phyloP scores from a whole-genome alignment of 1,284 basidiomycete species.

The Ceratobasidium sp. region DNA sequence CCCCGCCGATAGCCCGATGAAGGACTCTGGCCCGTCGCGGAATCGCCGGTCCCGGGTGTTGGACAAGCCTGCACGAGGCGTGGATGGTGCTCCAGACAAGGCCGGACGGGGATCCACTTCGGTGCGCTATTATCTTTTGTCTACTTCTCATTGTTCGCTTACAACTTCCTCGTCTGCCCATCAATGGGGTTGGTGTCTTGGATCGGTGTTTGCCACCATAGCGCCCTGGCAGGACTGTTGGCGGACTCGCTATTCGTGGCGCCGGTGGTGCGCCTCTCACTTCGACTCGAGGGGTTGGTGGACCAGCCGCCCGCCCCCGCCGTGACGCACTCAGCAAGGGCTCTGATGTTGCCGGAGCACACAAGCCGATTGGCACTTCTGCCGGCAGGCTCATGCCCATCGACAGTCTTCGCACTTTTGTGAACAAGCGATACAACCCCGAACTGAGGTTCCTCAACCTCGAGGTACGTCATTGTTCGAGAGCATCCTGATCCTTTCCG shows the following conservation, averaged over 20 bases:
- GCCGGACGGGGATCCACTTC: neutral
- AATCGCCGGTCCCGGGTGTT: conserved; percentile 4
- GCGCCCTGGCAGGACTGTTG: conserved; percentile 9
- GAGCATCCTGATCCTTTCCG: neutral
- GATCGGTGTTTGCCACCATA: neutral
- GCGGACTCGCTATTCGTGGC: conserved; percentile 29
- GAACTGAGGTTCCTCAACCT: conserved; percentile 77
- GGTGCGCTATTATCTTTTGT: conserved; percentile 7
- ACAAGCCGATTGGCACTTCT: conserved; percentile 13
- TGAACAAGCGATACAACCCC: conserved; percentile 71
- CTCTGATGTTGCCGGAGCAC: conserved; percentile 5
- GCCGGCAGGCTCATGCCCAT: conserved; percentile 48
- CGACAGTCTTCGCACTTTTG: conserved; percentile 73
- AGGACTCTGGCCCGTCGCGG: neutral
- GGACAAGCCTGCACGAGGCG: conserved; percentile 24
- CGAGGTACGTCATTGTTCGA: conserved; percentile 61
- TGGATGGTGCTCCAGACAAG: conserved; percentile 17
- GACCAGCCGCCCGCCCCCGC: conserved; percentile 23
- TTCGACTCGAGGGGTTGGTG: conserved; percentile 6
- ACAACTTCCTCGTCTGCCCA: neutral
- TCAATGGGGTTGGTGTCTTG: neutral
- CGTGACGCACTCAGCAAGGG: conserved; percentile 35
- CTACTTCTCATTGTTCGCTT: neutral
- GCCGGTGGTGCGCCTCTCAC: conserved; percentile 11
- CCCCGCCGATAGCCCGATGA: conserved; percentile 36